These are phyloP conservation scores for Umbellularia californica DNA, from an alignment of 164 flowering plant species.

Conservation along the genomic window DNA sequence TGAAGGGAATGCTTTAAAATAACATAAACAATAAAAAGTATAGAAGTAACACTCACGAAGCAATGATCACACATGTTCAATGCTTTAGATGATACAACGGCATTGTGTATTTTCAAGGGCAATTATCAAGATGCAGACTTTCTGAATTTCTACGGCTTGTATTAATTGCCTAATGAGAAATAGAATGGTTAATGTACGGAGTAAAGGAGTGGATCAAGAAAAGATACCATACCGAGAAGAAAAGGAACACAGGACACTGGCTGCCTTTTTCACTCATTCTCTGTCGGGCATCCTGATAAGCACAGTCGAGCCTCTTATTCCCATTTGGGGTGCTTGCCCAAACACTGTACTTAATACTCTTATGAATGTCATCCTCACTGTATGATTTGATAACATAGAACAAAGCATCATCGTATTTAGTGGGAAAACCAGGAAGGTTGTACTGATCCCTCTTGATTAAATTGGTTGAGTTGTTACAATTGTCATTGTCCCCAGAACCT, in stretches of 20 bases:
- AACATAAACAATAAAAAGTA: no score
- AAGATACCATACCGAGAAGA: constrained; percentile 58
- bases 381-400: constrained; percentile 83
- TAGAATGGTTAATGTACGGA: background rate
- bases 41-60: background rate
- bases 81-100: background rate
- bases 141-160: background rate
- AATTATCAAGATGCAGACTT: background rate
- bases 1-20: no score
- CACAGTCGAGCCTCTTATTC: constrained; percentile 65
- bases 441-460: constrained; percentile 41
- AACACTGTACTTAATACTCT: constrained; percentile 77
- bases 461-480: constrained; percentile 16
- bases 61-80: background rate
- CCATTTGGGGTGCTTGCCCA: constrained; percentile 88
- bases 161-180: background rate
- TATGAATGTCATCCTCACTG: constrained; percentile 81
- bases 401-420: constrained; percentile 49
- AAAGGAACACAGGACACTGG: constrained; percentile 64
- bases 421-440: constrained; percentile 49
- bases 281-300: constrained; percentile 56
- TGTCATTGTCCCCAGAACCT: constrained; percentile 18
- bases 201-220: background rate
- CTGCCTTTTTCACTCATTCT: constrained; percentile 29
- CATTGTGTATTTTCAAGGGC: background rate